A percentile compares a stretch with the other conserved stretches of the same genome.
phyloP scores from a whole-genome alignment of 2,329 filamentous ascomycete genomes.

The Trichoderma oligosporum region DNA sequence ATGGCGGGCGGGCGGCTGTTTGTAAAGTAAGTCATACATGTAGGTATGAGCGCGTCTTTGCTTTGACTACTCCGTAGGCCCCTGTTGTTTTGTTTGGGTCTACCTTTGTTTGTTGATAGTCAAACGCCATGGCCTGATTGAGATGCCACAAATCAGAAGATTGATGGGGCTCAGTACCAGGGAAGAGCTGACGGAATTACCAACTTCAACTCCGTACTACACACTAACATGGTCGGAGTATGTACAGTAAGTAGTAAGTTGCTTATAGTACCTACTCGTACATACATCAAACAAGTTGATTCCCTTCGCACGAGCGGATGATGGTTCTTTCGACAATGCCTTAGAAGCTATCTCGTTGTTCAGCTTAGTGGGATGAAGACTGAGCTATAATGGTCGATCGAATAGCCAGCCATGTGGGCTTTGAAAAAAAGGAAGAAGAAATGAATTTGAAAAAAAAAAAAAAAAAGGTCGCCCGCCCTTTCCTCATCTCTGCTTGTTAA shows the following conservation, averaged over 20 bases:
- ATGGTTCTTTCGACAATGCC: neutral
- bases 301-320: neutral
- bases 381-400: conserved; percentile 1
- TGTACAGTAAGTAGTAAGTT: no score
- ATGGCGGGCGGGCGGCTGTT: conserved; percentile 1
- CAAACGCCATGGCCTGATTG: conserved; percentile 1
- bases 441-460: neutral
- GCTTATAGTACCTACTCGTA: no score
- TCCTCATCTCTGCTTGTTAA: no score
- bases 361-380: no score
- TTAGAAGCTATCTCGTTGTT: no score
- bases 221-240: no score
- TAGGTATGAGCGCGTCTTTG: no score
- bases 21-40: neutral
- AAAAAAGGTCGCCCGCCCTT: no score
- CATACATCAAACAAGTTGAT: no score
- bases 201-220: neutral
- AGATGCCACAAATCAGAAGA: conserved; percentile 2
- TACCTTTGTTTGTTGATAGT: neutral
- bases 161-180: conserved; percentile 2
- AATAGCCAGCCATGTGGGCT: neutral
- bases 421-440: neutral
- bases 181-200: conserved; percentile 8
- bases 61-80: no score
- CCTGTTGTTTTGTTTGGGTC: no score